These are phyloP conservation scores for Acephala macrosclerotiorum DNA, from an alignment of 2,329 filamentous ascomycete species.

Conservation along the genomic window DNA sequence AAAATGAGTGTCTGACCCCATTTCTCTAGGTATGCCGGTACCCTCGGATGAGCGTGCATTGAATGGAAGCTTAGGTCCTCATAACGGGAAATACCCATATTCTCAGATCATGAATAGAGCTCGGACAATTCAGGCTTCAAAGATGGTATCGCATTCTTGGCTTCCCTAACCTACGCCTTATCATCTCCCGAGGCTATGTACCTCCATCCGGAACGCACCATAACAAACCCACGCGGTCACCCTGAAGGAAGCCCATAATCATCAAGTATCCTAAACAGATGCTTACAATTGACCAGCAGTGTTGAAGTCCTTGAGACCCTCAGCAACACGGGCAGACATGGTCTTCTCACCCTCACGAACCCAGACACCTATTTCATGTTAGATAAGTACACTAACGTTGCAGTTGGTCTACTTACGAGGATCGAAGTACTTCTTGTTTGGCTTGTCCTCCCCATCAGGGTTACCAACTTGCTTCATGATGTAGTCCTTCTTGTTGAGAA, in stretches of 20 bases:
- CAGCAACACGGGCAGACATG: constrained; percentile 82
- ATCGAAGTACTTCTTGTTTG: constrained; percentile 97
- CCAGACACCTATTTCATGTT: constrained; percentile 67
- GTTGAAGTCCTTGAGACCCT: constrained; percentile 93
- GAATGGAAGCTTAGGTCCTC: background rate
- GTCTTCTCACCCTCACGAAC: constrained; percentile 97
- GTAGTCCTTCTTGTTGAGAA: constrained; percentile 95
- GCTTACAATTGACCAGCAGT: constrained; percentile 77
- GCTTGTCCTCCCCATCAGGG: constrained; percentile 95
- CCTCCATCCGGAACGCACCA: constrained; percentile 16
- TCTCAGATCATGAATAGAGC: background rate
- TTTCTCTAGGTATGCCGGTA: background rate
- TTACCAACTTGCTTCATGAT: constrained; percentile 87
- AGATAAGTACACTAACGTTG: constrained; percentile 1
- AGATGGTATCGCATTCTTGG: background rate
- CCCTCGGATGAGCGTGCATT: background rate
- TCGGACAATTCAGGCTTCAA: background rate
- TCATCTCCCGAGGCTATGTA: constrained; percentile 13
- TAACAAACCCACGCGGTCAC: constrained; percentile 13
- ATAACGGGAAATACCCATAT: background rate
- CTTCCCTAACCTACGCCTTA: constrained; percentile 6
- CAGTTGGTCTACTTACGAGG: constrained; percentile 34
- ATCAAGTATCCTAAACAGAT: constrained; percentile 15
- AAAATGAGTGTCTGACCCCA: background rate
- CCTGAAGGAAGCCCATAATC: constrained; percentile 16